Evolutionary conservation across 2,329 filamentous ascomycete species (phyloP).

Genomic region (Hypoxylon sp.): DNA sequence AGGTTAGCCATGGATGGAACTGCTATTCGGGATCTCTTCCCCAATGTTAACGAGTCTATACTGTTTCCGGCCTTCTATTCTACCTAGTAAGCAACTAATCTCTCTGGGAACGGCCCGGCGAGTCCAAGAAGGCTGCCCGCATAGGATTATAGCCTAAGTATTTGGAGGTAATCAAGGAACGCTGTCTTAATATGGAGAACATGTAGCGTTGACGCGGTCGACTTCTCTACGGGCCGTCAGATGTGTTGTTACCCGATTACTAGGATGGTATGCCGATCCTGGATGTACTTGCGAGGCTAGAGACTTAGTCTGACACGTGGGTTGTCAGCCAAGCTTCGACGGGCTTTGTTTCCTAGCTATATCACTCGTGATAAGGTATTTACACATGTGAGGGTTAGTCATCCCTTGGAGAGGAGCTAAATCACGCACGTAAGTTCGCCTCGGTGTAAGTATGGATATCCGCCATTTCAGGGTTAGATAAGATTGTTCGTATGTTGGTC

Average conservation of each 20-base stretch:
- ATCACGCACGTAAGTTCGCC: slow-evolving; percentile 26
- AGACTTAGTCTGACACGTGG: slow-evolving; percentile 31
- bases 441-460: slow-evolving; percentile 25
- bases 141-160: slow-evolving; percentile 4
- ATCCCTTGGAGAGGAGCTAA: slow-evolving; percentile 18
- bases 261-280: slow-evolving; percentile 12
- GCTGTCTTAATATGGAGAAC: not conserved
- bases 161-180: not conserved
- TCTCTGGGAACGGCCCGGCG: not conserved
- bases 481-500: slow-evolving; percentile 25
- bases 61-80: slow-evolving; percentile 3
- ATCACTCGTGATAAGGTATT: slow-evolving; percentile 12
- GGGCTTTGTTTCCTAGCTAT: slow-evolving; percentile 18
- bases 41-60: not conserved
- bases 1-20: not conserved
- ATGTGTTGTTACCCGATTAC: slow-evolving; percentile 5
- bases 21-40: not conserved
- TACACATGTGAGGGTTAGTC: slow-evolving; percentile 17
- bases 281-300: slow-evolving; percentile 22
- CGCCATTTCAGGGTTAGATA: slow-evolving; percentile 21
- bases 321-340: slow-evolving; percentile 17
- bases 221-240: not conserved
- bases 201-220: slow-evolving; percentile 1
- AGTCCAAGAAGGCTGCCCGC: not conserved
- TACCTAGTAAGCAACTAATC: not conserved